Percentiles rank a stretch among this genome's conserved stretches.
phyloP scores from a whole-genome alignment of 2,329 filamentous ascomycete genomes.

The Dothideomycetes sp. region DNA sequence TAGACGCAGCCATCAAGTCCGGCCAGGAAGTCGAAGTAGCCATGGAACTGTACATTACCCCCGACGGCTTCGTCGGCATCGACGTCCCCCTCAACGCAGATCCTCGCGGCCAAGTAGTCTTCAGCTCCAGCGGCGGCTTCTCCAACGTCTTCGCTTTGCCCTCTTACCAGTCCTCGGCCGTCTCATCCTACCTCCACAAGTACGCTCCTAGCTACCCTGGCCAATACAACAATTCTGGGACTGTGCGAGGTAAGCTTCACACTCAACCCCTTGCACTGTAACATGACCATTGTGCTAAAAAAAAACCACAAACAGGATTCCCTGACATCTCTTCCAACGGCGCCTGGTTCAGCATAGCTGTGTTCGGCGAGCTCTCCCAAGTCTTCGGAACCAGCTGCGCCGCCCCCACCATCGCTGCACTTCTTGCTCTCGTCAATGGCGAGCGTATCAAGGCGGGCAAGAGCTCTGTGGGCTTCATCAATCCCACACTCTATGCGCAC shows the following conservation, averaged over 20 bases:
- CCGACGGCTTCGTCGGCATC: not conserved
- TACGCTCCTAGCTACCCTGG: constrained; percentile 16
- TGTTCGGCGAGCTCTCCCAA: constrained; percentile 25
- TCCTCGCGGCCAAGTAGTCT: not conserved
- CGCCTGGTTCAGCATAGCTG: constrained; percentile 6
- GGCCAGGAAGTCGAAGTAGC: not conserved
- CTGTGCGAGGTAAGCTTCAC: not conserved
- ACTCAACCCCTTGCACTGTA: not conserved
- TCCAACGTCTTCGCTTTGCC: constrained; percentile 22
- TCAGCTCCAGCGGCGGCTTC: constrained; percentile 25
- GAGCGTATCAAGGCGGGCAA: constrained; percentile 15
- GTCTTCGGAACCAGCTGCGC: constrained; percentile 15
- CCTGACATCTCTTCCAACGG: constrained; percentile 17
- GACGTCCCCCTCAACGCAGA: not conserved
- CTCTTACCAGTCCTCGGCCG: constrained; percentile 26
- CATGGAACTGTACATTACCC: not conserved
- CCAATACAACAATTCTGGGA: constrained; percentile 12
- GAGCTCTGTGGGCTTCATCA: constrained; percentile 21
- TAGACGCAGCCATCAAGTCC: not conserved
- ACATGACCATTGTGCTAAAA: not conserved
- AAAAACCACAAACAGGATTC: not conserved
- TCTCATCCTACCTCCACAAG: constrained; percentile 23
- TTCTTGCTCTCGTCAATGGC: constrained; percentile 18
- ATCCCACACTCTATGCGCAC: constrained; percentile 16
- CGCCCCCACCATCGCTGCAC: constrained; percentile 16